Evolutionary conservation across 139 green algal genomes (phyloP), one percentile per base, ranked within the genome.

Genomic region (Micromonas commoda): DNA sequence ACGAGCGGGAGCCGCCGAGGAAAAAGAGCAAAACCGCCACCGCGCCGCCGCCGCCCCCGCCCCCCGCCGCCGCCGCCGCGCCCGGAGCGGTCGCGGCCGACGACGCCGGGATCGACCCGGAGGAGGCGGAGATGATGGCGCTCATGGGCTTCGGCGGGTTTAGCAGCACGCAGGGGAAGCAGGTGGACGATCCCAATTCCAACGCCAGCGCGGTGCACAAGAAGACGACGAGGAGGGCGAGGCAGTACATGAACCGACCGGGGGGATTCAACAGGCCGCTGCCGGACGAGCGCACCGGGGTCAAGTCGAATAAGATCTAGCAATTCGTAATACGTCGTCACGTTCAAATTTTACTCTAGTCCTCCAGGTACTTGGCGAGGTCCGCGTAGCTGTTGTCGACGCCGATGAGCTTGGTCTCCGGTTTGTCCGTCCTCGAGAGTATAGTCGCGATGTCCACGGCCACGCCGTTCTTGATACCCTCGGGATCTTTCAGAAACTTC

Each of bases 181-280:
- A 95, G 34, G 82, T 94, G 13, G 87, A 93, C 0, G 92, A 97
- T 64, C 82, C 87, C 0, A 57, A 69, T 1, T 75, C 82, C n/a
- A 94, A 94, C 76, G 75, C 77, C 19, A 87, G 89, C 0, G 89
- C 79, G 13, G 78, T 91, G 20, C 88, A 91, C 54, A 81, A 87
- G 28, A 92, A 91, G 77, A 88, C 86, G 45, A 93, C 80, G 38
- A 86, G 93, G 0, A 76, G 82, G 4, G 92, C 88, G 0, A 78
- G 93, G 34, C 93, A 97, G 86, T 97, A 93, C 83, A 97, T 97
- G 93, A 97, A 97, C 84, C 76, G 93, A 21, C 83, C 87, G 80
- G 92, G 92, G 3, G 93, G 93, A 1, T 97, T 97, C 87, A 97
- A 97, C 80, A 77, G 91, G 2, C 86, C 89, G 0, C 80, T 97